phyloP scores from a whole-genome alignment of 2,329 filamentous ascomycete species.

The Ascocoryne sarcoides region DNA sequence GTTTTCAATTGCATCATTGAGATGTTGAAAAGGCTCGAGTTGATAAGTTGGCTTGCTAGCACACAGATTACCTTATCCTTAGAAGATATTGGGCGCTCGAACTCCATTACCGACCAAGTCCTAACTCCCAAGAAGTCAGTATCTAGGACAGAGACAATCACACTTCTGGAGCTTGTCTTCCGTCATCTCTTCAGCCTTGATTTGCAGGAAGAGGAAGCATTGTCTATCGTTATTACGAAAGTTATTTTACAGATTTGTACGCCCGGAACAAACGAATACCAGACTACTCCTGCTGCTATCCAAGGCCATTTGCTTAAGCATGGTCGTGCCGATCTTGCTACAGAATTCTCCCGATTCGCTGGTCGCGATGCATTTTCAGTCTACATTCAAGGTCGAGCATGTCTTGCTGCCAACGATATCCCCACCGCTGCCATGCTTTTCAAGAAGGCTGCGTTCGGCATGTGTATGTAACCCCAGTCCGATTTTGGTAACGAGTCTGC shows the following conservation, averaged over 20 bases:
- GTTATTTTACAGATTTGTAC: slow-evolving; percentile 58
- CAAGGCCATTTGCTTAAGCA: slow-evolving; percentile 54
- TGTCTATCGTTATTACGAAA: slow-evolving; percentile 55
- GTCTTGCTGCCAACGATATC: slow-evolving; percentile 65
- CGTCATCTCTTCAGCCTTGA: slow-evolving; percentile 57
- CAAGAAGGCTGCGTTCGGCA: slow-evolving; percentile 70
- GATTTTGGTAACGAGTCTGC: too few species aligned
- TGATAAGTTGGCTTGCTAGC: slow-evolving; percentile 60
- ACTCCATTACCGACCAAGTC: slow-evolving; percentile 22
- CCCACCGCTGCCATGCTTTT: slow-evolving; percentile 67
- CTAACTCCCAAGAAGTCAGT: slow-evolving; percentile 33
- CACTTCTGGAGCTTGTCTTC: slow-evolving; percentile 50
- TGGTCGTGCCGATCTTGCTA: slow-evolving; percentile 50
- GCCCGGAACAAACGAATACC: slow-evolving; percentile 55
- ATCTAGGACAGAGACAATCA: slow-evolving; percentile 41
- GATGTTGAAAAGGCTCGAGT: slow-evolving; percentile 64
- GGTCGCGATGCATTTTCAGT: slow-evolving; percentile 53
- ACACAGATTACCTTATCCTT: slow-evolving; percentile 47
- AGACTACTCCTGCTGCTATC: slow-evolving; percentile 47
- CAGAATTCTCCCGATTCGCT: slow-evolving; percentile 48
- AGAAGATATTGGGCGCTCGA: slow-evolving; percentile 33
- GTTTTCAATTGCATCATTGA: slow-evolving; percentile 63
- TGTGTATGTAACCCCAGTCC: slow-evolving; percentile 55
- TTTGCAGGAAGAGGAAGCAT: slow-evolving; percentile 37
- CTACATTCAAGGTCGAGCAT: slow-evolving; percentile 79